Base-by-base conservation (phyloP, 768 basidiomycete genomes). In the Serendipita sp. region DNA sequence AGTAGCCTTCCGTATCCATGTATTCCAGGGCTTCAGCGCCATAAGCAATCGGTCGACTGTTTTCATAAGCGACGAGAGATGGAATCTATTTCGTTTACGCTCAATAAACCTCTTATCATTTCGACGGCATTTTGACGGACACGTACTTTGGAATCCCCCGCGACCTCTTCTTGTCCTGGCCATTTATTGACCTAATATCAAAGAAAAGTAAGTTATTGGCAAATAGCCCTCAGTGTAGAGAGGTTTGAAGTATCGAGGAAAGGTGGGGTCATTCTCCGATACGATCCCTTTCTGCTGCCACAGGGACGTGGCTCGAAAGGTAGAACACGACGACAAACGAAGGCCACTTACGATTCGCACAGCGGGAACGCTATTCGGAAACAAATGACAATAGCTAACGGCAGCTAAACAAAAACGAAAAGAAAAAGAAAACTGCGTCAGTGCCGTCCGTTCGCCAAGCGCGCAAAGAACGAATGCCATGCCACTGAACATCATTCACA, bases 21-120 rank as follows among this genome's bases (percentile, higher is more conserved):
- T 62, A 42, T n/a, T 62, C 61, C 3, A 62, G 41, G 3, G 61
- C 61, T n/a, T 43, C 61, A 14, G 61, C 61, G 5, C 61, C 61
- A 30, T 44, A 62, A n/a, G 61, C 38, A 45, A 62, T 45, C 3
- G 61, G 61, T 4, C 53, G 53, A 28, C 53, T 58, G 20, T n/a
- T 31, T 58, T 58, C 53, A 33, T 58, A 58, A 1, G 53, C 53
- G 11, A 58, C 53, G 17, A 58, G 53, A 31, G 53, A 58, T 11
- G 53, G 53, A 28, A 58, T 58, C 53, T 58, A 31, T 48, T 48
- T 48, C 9, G 45, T 20, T 42, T 42, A 20, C 11, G 11, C 42
- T 11, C 13, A 11, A 42, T 42, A 42, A 20, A 11, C 42, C 20
- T 20, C 20, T 11, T 11, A 42, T 42, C 42, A 20, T 42, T 11